phyloP scores from a whole-genome alignment of 2,329 filamentous ascomycete genomes.

The Diaporthe sp. region DNA sequence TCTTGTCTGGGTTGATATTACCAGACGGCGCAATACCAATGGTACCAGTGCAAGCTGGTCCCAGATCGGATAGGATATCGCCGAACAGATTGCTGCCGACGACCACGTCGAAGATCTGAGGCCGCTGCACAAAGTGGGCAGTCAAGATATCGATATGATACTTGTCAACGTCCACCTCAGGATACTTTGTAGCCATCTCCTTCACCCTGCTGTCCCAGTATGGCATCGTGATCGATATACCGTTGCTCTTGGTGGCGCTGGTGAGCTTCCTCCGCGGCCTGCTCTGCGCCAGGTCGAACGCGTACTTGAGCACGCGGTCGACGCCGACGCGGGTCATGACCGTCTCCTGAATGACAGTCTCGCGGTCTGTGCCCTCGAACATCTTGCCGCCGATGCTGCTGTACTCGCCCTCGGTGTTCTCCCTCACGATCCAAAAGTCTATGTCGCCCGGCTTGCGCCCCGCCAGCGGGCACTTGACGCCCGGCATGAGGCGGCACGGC shows the following conservation, averaged over 20 bases:
- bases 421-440: slow-evolving; percentile 74
- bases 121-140: slow-evolving; percentile 70
- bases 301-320: slow-evolving; percentile 70
- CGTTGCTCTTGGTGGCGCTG: slow-evolving; percentile 76
- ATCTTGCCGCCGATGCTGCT: slow-evolving; percentile 72
- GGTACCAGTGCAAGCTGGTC: slow-evolving; percentile 73
- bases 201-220: slow-evolving; percentile 73
- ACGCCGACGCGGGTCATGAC: slow-evolving; percentile 71
- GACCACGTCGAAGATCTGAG: slow-evolving; percentile 69
- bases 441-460: slow-evolving; percentile 68
- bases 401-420: slow-evolving; percentile 75
- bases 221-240: slow-evolving; percentile 74
- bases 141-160: slow-evolving; percentile 76
- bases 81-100: slow-evolving; percentile 72
- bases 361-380: slow-evolving; percentile 69
- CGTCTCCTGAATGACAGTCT: slow-evolving; percentile 70
- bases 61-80: slow-evolving; percentile 74
- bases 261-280: slow-evolving; percentile 68
- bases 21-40: slow-evolving; percentile 76
- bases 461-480: slow-evolving; percentile 68
- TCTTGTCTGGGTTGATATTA: slow-evolving; percentile 71
- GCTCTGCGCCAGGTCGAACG: slow-evolving; percentile 69
- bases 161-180: slow-evolving; percentile 70
- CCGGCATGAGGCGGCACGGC: slow-evolving; percentile 72
- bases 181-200: slow-evolving; percentile 65